Evolutionary conservation across 805 yeast species (phyloP), one percentile per base, ranked within the genome.

Genomic region (Wickerhamomyces chaumierensis): DNA sequence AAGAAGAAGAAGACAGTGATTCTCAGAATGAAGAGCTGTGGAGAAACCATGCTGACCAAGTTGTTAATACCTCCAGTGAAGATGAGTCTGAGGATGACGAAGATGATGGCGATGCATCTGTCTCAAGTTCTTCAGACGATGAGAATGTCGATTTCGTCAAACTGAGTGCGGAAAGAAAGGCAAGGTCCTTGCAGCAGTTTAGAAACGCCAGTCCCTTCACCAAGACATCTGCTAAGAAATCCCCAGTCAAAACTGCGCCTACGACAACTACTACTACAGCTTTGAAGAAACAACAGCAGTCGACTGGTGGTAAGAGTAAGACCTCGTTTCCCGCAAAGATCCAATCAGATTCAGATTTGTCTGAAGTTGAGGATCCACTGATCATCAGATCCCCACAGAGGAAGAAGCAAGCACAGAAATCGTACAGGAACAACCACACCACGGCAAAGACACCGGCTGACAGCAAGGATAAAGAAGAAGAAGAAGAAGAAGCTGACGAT

Each of bases 91-190:
- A 53, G 8, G 40, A 42, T 14, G 59, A 52, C 8, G 64, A 57
- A 11, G 65, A 58, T 16, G 66, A 57, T 13, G 62, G 57, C 6
- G 67, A 57, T 15, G 65, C 58, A 28, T 67, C 66, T 15, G 65
- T 58, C 28, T 67, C 66, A 17, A 63, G 65, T 29, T 71, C 78
- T 11, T 73, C 80, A 0, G 80, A 74, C 48, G 85, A 77, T 47
- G 77, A 76, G 29, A 77, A 75, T 47, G 75, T 81, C 3, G 90
- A 82, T 58, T 80, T 78, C 54, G 83, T 81, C 14, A 73, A 72
- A 53, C 58, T 82, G 43, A 81, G 83, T 28, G 82, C 80, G 9
- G 81, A 79, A 53, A 65, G 76, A 44, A 75, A 80, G 58, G 73
- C 73, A 31, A 68, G 61, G 42, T 66, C 76, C 1, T 61, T 73